phyloP scores from a whole-genome alignment of 1,284 basidiomycete species.

The Rhodotorula sp. region DNA sequence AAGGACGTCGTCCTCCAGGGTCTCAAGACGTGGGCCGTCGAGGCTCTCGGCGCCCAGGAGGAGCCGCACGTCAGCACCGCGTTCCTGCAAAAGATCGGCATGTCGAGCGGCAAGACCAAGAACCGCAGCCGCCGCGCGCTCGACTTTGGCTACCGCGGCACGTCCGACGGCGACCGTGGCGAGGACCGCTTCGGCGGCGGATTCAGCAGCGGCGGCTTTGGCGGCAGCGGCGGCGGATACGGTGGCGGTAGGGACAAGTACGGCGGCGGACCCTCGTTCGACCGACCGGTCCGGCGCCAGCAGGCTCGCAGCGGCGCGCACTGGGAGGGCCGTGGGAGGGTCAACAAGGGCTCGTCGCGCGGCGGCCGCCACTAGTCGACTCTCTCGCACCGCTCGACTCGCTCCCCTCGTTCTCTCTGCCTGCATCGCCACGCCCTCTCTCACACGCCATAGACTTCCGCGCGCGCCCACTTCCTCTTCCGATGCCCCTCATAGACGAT shows the following conservation, averaged over 20 bases:
- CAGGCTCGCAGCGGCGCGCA: too few species aligned
- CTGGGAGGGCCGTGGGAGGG: too few species aligned
- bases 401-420: too few species aligned
- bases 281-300: too few species aligned
- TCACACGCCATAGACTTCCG: too few species aligned
- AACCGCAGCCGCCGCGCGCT: conserved; percentile 4
- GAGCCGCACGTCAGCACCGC: conserved; percentile 57
- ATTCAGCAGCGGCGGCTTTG: not conserved
- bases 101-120: conserved; percentile 37
- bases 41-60: conserved; percentile 56
- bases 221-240: not conserved
- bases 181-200: not conserved
- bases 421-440: too few species aligned
- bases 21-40: conserved; percentile 65
- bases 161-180: not conserved
- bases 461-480: too few species aligned
- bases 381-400: too few species aligned
- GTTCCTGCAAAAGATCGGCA: conserved; percentile 56
- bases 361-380: too few species aligned
- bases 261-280: not conserved
- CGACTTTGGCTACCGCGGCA: not conserved
- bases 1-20: conserved; percentile 61
- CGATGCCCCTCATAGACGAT: too few species aligned
- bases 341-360: too few species aligned
- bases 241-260: not conserved